Percentiles rank a stretch among this genome's conserved stretches.
Conservation (phyloP, 805 yeast species). For the Starmerella vaccinii region DNA sequence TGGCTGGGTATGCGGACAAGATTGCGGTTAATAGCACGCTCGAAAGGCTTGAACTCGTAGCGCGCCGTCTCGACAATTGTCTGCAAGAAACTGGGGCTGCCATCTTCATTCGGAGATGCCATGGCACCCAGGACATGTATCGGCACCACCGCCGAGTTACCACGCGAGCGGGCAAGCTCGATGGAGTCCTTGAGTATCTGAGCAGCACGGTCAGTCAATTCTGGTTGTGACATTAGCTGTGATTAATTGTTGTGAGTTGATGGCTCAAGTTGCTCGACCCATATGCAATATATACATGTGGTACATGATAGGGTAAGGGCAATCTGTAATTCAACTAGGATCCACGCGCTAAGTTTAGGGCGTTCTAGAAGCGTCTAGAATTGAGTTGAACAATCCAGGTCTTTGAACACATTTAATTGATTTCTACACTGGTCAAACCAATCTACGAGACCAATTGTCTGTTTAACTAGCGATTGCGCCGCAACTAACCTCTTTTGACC, state of each 20-base stretch:
- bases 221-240: conserved; percentile 21
- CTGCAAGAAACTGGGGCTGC: conserved; percentile 55
- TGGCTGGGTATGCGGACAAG: conserved; percentile 81
- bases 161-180: conserved; percentile 71
- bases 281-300: neutral
- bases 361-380: neutral
- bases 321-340: neutral
- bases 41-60: conserved; percentile 74
- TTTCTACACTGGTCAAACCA: no score
- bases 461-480: no score
- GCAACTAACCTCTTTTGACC: no score
- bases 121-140: conserved; percentile 85
- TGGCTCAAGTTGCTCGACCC: neutral
- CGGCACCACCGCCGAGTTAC: conserved; percentile 78
- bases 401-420: no score
- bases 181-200: conserved; percentile 69
- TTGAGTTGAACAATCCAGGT: neutral
- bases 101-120: conserved; percentile 49
- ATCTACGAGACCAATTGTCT: neutral
- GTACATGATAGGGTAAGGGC: neutral
- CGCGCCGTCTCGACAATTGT: conserved; percentile 77
- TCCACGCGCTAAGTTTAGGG: neutral
- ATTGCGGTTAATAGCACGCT: conserved; percentile 67
- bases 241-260: neutral
- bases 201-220: conserved; percentile 90